Conservation (phyloP, 208 protist genomes). For the Phytomonas sp. region DNA sequence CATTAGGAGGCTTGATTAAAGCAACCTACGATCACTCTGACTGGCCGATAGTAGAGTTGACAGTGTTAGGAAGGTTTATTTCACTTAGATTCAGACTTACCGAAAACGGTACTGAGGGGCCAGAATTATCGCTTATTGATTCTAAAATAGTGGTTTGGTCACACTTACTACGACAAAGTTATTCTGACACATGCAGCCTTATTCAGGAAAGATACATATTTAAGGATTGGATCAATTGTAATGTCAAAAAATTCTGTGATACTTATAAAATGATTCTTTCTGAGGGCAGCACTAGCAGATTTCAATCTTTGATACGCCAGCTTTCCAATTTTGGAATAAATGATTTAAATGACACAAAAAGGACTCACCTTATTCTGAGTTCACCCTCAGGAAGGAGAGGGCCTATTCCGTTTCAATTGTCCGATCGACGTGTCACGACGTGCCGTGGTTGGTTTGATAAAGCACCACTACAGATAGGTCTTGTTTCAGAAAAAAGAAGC, state of each 20-base stretch:
- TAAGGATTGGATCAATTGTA: slow-evolving; percentile 30
- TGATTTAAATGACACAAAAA: slow-evolving; percentile 19
- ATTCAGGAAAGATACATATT: slow-evolving; percentile 31
- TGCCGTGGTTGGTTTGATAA: slow-evolving; percentile 81
- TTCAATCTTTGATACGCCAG: slow-evolving; percentile 9
- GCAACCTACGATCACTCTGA: slow-evolving; percentile 11
- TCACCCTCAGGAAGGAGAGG: slow-evolving; percentile 21
- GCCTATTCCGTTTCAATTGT: slow-evolving; percentile 16
- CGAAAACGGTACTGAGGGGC: neutral
- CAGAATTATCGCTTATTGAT: slow-evolving; percentile 37
- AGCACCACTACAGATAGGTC: slow-evolving; percentile 26
- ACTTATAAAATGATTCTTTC: slow-evolving; percentile 28
- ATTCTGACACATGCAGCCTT: slow-evolving; percentile 15
- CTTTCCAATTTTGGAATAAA: slow-evolving; percentile 35
- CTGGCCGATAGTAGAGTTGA: slow-evolving; percentile 25
- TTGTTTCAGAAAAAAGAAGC: slow-evolving; percentile 28
- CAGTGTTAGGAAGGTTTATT: slow-evolving; percentile 43
- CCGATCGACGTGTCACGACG: slow-evolving; percentile 20
- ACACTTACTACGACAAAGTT: slow-evolving; percentile 44
- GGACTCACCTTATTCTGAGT: slow-evolving; percentile 45
- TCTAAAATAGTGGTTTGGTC: slow-evolving; percentile 70
- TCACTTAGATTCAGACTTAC: slow-evolving; percentile 54
- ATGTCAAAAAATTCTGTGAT: slow-evolving; percentile 32
- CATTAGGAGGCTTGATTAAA: slow-evolving; percentile 22
- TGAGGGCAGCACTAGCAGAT: neutral